These are phyloP conservation scores for Aethionema arabicum DNA, from an alignment of 345 rosid genomes.

Conservation along the genomic window DNA sequence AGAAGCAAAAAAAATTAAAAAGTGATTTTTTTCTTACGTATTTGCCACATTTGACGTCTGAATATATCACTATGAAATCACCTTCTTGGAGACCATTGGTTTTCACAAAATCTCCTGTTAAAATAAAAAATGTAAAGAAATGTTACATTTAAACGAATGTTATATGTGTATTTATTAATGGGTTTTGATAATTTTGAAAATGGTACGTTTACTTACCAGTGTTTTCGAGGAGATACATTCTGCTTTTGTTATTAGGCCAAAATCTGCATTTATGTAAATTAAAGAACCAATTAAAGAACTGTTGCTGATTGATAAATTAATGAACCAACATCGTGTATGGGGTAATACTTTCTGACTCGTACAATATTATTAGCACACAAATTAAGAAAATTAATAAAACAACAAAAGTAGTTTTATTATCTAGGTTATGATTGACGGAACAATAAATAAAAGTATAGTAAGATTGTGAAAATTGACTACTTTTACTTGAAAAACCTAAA, in stretches of 20 bases:
- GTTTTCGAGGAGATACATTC: slow-evolving; percentile 99
- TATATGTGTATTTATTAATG: neutral
- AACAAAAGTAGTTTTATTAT: no score
- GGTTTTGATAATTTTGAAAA: neutral
- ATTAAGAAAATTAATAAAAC: neutral
- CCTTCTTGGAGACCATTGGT: slow-evolving; percentile 97
- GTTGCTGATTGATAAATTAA: neutral
- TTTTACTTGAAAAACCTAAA: no score
- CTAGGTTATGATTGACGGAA: no score
- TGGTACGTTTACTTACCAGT: slow-evolving; percentile 49
- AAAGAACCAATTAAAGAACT: neutral
- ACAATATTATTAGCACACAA: no score
- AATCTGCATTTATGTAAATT: slow-evolving; percentile 57
- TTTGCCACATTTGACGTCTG: slow-evolving; percentile 92
- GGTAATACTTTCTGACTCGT: neutral
- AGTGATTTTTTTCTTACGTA: slow-evolving; percentile 55
- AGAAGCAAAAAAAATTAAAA: neutral
- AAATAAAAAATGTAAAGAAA: neutral
- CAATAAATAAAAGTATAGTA: no score
- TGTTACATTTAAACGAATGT: neutral
- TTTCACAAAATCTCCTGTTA: slow-evolving; percentile 86
- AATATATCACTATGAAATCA: slow-evolving; percentile 96
- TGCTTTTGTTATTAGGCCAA: slow-evolving; percentile 99
- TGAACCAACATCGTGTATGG: no score
- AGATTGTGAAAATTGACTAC: no score